Conservation (phyloP, 2,329 filamentous ascomycete species). For the Calonectria pseudoreteaudii region DNA sequence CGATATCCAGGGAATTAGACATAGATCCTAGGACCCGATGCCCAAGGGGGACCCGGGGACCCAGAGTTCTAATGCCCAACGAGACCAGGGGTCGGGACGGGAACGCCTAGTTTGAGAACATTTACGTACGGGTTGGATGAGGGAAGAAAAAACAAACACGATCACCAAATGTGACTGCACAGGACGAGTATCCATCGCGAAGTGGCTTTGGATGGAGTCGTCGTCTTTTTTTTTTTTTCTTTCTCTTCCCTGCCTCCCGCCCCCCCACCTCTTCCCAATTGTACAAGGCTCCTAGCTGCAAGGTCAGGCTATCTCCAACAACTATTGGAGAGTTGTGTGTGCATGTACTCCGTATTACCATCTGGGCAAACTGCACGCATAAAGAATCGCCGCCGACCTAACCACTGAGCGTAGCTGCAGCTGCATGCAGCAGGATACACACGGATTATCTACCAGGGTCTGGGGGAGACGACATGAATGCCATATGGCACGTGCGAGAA, state of each 20-base stretch:
- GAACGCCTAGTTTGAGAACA: background rate
- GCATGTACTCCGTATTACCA: conserved; percentile 11
- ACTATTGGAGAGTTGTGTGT: background rate
- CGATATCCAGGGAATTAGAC: conserved; percentile 9
- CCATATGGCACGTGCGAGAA: conserved; percentile 40
- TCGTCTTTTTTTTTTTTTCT: background rate
- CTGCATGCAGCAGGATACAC: conserved; percentile 16
- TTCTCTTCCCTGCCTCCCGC: background rate
- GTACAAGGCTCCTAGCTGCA: conserved; percentile 7
- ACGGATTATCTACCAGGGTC: conserved; percentile 2
- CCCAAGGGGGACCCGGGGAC: conserved; percentile 10
- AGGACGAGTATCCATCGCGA: background rate
- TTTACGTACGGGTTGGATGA: background rate
- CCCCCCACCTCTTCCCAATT: conserved; percentile 8
- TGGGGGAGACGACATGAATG: conserved; percentile 19
- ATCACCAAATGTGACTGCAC: background rate
- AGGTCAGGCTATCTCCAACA: background rate
- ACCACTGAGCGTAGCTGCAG: conserved; percentile 21
- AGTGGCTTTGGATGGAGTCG: conserved; percentile 6
- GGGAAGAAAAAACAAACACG: background rate
- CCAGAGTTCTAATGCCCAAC: conserved; percentile 20
- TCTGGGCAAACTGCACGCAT: conserved; percentile 10
- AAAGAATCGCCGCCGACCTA: background rate
- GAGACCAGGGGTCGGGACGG: conserved; percentile 9
- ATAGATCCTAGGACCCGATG: conserved; percentile 2